Conservation (phyloP, 108 stramenopile species). For the Nitzschia inconspicua region DNA sequence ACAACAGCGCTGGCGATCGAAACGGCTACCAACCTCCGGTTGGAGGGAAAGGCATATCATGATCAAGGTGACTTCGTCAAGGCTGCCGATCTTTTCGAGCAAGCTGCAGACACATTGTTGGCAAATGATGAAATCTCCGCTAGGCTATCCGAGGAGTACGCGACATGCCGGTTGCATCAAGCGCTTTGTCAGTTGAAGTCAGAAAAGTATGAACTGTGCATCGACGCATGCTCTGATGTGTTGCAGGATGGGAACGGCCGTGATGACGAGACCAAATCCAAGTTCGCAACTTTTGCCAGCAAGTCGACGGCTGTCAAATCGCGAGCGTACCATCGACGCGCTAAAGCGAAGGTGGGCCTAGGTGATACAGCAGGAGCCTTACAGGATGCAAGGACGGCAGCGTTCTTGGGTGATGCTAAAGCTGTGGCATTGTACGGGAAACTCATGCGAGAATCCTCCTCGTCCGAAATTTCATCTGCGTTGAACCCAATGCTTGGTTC, state of each 20-base stretch:
- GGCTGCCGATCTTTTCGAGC: conserved; percentile 48
- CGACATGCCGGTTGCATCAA: conserved; percentile 82
- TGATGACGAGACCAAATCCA: conserved; percentile 7
- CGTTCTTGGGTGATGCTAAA: conserved; percentile 82
- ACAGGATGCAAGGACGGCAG: conserved; percentile 70
- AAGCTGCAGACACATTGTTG: conserved; percentile 48
- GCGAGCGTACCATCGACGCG: conserved; percentile 77
- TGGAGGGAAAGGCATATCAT: conserved; percentile 48
- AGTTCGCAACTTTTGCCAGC: too few species aligned
- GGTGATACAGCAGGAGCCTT: conserved; percentile 57
- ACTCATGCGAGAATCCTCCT: conserved; percentile 49
- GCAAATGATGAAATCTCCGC: conserved; percentile 1
- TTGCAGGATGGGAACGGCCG: conserved; percentile 20
- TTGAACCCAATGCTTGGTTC: neutral
- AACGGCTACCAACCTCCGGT: conserved; percentile 37
- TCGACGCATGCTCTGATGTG: conserved; percentile 61
- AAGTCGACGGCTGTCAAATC: conserved; percentile 51
- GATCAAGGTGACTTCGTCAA: conserved; percentile 50
- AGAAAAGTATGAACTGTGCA: conserved; percentile 43
- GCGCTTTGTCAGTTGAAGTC: conserved; percentile 78
- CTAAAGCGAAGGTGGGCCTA: conserved; percentile 72
- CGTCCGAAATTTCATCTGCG: neutral
- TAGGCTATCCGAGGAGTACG: conserved; percentile 41
- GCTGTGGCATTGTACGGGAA: conserved; percentile 77
- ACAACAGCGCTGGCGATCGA: too few species aligned